Conservation (phyloP, 257 asterid species). For the Schizonepeta tenuifolia region DNA sequence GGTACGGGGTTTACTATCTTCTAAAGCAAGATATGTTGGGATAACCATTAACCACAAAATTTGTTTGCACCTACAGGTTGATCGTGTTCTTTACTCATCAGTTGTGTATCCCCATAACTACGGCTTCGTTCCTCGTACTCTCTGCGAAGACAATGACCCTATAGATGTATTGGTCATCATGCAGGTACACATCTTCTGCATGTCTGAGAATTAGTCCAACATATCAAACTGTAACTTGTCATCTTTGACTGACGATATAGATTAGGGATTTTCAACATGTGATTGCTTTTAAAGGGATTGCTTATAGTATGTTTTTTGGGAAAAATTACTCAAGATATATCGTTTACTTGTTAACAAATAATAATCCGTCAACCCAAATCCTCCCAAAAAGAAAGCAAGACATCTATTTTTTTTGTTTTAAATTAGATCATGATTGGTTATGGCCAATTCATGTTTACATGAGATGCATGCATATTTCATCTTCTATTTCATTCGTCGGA, state of each 20-base stretch:
- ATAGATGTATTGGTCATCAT: conserved; percentile 94
- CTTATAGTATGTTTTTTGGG: background rate
- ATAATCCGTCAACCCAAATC: background rate
- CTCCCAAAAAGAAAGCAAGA: background rate
- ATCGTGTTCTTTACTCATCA: conserved; percentile 93
- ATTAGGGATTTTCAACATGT: background rate
- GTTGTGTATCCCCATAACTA: conserved; percentile 99
- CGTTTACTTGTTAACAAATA: background rate
- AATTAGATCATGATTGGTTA: background rate
- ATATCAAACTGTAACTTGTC: background rate
- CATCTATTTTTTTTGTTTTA: no score
- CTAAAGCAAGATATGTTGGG: background rate
- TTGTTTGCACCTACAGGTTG: conserved; percentile 62
- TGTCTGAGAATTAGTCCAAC: conserved; percentile 15
- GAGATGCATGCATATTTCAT: background rate
- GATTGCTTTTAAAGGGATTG: background rate
- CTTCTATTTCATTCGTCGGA: no score
- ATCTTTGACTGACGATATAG: conserved; percentile 6
- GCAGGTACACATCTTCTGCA: conserved; percentile 67
- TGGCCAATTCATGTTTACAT: background rate
- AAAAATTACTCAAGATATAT: background rate
- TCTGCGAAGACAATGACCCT: conserved; percentile 94
- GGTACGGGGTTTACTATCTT: conserved; percentile 48
- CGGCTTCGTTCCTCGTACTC: conserved; percentile 96
- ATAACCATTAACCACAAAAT: conserved; percentile 14